Conservation (phyloP, 805 yeast genomes). For the Metschnikowia lunata region DNA sequence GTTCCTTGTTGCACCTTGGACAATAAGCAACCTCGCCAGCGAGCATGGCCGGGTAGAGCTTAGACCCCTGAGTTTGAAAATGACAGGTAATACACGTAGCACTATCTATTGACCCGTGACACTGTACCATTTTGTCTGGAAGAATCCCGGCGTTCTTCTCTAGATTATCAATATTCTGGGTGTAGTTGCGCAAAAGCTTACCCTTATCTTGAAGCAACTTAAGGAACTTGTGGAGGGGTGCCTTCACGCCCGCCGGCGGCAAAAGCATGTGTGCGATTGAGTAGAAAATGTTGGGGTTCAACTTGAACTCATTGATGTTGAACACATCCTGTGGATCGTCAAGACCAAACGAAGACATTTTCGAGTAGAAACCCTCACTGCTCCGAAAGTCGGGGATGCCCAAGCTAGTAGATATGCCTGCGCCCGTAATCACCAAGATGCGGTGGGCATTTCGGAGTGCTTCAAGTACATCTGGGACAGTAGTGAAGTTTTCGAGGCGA, state of each 20-base stretch:
- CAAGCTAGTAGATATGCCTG: constrained; percentile 84
- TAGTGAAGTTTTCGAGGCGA: constrained; percentile 48
- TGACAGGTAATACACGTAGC: constrained; percentile 83
- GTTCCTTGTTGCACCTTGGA: constrained; percentile 52
- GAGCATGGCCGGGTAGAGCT: constrained; percentile 57
- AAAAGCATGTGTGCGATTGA: constrained; percentile 81
- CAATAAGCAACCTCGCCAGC: constrained; percentile 64
- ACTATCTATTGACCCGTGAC: constrained; percentile 88
- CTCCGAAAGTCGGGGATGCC: constrained; percentile 95
- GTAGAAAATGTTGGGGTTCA: constrained; percentile 77
- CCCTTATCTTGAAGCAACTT: constrained; percentile 68
- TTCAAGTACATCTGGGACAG: constrained; percentile 54
- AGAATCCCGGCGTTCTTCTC: constrained; percentile 77
- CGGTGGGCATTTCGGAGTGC: constrained; percentile 28
- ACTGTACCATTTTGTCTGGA: constrained; percentile 68
- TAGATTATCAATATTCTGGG: constrained; percentile 86
- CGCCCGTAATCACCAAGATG: constrained; percentile 80
- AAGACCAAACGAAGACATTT: constrained; percentile 61
- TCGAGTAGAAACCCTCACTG: constrained; percentile 76
- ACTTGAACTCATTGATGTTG: constrained; percentile 62
- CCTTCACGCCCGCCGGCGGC: constrained; percentile 63
- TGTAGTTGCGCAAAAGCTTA: constrained; percentile 76
- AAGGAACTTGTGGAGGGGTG: constrained; percentile 82
- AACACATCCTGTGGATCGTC: constrained; percentile 91
- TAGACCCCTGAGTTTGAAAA: constrained; percentile 60